phyloP scores from a whole-genome alignment of 2,329 filamentous ascomycete genomes.

The Pochonia chlamydosporia region DNA sequence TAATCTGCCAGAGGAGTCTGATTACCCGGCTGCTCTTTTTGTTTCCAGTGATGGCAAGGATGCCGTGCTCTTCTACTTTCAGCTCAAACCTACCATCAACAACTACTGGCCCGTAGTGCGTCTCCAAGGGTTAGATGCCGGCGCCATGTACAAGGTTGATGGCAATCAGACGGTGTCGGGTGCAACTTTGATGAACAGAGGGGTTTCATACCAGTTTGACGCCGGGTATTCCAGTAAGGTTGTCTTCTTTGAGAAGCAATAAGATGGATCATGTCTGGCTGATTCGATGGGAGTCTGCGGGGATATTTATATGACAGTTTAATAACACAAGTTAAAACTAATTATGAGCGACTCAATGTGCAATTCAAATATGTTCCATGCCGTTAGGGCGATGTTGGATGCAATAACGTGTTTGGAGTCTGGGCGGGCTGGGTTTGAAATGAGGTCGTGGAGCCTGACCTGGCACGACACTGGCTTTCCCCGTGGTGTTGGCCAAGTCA shows the following conservation, averaged over 20 bases:
- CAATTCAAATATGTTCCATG: too few relatives aligned
- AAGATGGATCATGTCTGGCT: too few relatives aligned
- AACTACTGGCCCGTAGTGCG: constrained; percentile 45
- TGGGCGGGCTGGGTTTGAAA: too few relatives aligned
- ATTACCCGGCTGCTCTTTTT: constrained; percentile 58
- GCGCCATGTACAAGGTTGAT: constrained; percentile 46
- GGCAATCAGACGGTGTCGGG: constrained; percentile 49
- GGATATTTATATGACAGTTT: too few relatives aligned
- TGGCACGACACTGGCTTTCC: too few relatives aligned
- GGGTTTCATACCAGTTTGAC: constrained; percentile 46
- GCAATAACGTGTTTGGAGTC: too few relatives aligned
- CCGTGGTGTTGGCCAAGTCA: too few relatives aligned
- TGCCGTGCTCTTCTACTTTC: constrained; percentile 55
- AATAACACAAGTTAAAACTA: too few relatives aligned
- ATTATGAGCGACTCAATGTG: too few relatives aligned
- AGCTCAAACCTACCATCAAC: constrained; percentile 45
- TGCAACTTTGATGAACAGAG: constrained; percentile 56
- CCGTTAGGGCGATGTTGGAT: too few relatives aligned
- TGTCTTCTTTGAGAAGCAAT: constrained; percentile 43
- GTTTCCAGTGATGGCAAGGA: constrained; percentile 42
- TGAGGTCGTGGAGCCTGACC: too few relatives aligned
- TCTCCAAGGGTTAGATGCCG: constrained; percentile 50
- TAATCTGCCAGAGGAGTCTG: constrained; percentile 49
- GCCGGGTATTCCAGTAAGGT: constrained; percentile 51
- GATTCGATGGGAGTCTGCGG: too few relatives aligned